Evolutionary conservation across 2,329 filamentous ascomycete genomes (phyloP).

Genomic region (Curvularia verruculosa): DNA sequence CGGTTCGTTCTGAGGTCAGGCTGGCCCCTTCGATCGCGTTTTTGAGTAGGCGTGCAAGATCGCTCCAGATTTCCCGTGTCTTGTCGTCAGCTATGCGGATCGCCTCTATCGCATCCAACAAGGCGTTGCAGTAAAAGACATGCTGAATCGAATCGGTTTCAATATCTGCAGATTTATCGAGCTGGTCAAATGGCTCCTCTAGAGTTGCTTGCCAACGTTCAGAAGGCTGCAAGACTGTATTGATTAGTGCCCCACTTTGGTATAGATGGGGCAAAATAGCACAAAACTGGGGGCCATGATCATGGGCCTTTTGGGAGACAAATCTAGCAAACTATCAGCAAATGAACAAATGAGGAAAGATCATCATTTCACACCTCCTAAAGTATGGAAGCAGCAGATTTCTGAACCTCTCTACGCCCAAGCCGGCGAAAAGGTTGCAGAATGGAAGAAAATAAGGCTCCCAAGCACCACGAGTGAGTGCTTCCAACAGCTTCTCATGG

Average conservation of each 20-base stretch:
- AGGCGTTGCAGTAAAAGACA: slow-evolving; percentile 39
- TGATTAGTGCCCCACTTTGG: slow-evolving; percentile 28
- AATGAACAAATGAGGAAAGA: background rate
- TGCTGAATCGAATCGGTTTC: slow-evolving; percentile 18
- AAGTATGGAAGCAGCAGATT: slow-evolving; percentile 81
- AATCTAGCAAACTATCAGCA: slow-evolving; percentile 62
- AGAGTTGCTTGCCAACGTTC: slow-evolving; percentile 54
- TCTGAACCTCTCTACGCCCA: slow-evolving; percentile 76
- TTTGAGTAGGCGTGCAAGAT: slow-evolving; percentile 31
- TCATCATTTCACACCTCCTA: slow-evolving; percentile 65
- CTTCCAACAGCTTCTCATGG: slow-evolving; percentile 68
- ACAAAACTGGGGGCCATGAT: slow-evolving; percentile 39
- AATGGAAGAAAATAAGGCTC: slow-evolving; percentile 81
- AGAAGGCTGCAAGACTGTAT: slow-evolving; percentile 29
- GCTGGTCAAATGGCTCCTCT: slow-evolving; percentile 68
- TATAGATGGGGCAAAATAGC: slow-evolving; percentile 39
- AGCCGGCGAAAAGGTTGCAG: slow-evolving; percentile 78
- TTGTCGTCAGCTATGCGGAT: slow-evolving; percentile 29
- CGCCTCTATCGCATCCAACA: slow-evolving; percentile 34
- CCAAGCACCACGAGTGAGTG: slow-evolving; percentile 68
- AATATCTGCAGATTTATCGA: slow-evolving; percentile 38
- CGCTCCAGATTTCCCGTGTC: slow-evolving; percentile 26
- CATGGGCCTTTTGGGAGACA: slow-evolving; percentile 58
- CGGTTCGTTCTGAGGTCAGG: slow-evolving; percentile 5
- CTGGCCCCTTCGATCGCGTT: slow-evolving; percentile 18